These are phyloP conservation scores for Neofusicoccum parvum DNA, from an alignment of 2,329 filamentous ascomycete species.

Conservation along the genomic window DNA sequence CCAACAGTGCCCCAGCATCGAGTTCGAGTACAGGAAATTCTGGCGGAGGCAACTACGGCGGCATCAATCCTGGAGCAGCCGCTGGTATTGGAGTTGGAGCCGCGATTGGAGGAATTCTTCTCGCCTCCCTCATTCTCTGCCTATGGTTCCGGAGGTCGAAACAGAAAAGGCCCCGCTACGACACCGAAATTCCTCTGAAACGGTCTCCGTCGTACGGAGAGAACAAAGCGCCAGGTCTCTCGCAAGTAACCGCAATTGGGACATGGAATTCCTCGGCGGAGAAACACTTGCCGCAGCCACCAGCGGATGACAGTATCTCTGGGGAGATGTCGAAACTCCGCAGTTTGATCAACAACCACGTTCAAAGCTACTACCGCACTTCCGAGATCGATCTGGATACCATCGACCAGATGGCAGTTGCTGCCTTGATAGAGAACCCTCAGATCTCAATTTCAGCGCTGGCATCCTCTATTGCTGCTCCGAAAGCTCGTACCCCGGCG, in stretches of 20 bases:
- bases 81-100: constrained; percentile 43
- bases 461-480: constrained; percentile 32
- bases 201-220: neutral
- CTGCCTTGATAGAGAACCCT: constrained; percentile 27
- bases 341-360: constrained; percentile 39
- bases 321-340: constrained; percentile 36
- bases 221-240: neutral
- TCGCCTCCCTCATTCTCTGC: constrained; percentile 30
- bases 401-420: constrained; percentile 30
- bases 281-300: constrained; percentile 32
- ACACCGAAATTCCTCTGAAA: neutral
- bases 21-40: neutral
- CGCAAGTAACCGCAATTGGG: neutral
- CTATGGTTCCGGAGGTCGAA: constrained; percentile 28
- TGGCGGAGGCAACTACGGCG: neutral
- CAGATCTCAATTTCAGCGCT: constrained; percentile 28
- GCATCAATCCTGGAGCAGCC: constrained; percentile 25
- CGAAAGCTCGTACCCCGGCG: constrained; percentile 32
- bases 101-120: constrained; percentile 33
- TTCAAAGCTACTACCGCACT: constrained; percentile 39
- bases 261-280: neutral
- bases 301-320: constrained; percentile 36
- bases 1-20: neutral
- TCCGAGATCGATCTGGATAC: constrained; percentile 27
- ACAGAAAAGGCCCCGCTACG: neutral